phyloP scores from a whole-genome alignment of 805 yeast species.

The Saturnispora zaruensis region DNA sequence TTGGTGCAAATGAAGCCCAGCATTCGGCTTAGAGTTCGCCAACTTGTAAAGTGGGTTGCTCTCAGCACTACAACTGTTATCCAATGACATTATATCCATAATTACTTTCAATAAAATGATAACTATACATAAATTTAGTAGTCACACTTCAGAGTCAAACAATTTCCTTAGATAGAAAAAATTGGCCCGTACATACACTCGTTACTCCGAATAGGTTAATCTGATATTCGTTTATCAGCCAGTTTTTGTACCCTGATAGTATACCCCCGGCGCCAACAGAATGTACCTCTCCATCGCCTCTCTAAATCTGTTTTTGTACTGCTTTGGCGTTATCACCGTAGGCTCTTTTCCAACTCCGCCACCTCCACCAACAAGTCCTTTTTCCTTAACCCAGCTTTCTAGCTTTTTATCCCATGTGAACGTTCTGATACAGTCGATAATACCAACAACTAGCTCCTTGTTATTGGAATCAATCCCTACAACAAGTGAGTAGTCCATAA shows the following conservation, averaged over 20 bases:
- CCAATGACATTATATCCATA: background rate
- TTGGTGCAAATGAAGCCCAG: background rate
- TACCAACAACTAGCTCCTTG: slow-evolving; percentile 78
- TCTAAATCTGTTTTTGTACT: slow-evolving; percentile 85
- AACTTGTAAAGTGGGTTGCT: background rate
- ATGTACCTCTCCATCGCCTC: slow-evolving; percentile 98
- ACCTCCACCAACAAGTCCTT: slow-evolving; percentile 63
- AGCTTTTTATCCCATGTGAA: slow-evolving; percentile 98
- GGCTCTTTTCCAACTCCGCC: slow-evolving; percentile 87
- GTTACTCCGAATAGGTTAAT: background rate
- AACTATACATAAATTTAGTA: background rate
- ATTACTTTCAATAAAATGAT: background rate
- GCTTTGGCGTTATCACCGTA: slow-evolving; percentile 94
- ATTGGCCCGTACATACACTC: background rate
- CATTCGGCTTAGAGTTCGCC: background rate
- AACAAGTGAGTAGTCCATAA: slow-evolving; percentile 95
- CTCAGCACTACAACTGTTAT: background rate
- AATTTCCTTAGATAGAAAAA: background rate
- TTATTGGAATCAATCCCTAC: slow-evolving; percentile 76
- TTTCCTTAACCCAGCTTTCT: slow-evolving; percentile 98
- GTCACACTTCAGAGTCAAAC: background rate
- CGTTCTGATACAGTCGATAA: slow-evolving; percentile 87
- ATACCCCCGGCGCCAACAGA: slow-evolving; percentile 77
- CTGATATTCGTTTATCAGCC: background rate
- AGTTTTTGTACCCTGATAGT: slow-evolving; percentile 25